phyloP scores from a whole-genome alignment of 192 early-diverging fungal genomes.

The Coemansia sp. region DNA sequence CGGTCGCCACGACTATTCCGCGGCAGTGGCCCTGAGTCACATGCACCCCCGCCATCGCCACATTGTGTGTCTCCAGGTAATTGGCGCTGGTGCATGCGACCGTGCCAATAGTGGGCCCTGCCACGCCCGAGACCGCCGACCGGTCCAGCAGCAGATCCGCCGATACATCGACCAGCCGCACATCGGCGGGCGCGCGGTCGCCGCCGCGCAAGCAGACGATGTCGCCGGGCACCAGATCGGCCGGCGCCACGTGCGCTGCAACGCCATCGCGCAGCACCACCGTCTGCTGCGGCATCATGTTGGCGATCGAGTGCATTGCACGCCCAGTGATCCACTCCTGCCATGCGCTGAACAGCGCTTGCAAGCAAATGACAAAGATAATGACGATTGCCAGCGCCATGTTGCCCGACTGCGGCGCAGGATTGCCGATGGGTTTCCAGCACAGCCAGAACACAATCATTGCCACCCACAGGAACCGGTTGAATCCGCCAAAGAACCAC shows the following conservation, averaged over 20 bases:
- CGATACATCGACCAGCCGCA: constrained; percentile 63
- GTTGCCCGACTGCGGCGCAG: constrained; percentile 55
- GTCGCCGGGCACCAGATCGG: constrained; percentile 72
- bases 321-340: constrained; percentile 67
- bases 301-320: constrained; percentile 71
- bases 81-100: constrained; percentile 67
- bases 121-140: constrained; percentile 75
- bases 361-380: constrained; percentile 64
- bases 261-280: constrained; percentile 70
- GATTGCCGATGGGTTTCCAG: constrained; percentile 62
- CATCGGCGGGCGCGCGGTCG: constrained; percentile 76
- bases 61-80: constrained; percentile 76
- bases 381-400: constrained; percentile 62
- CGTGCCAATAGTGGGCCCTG: constrained; percentile 63
- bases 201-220: constrained; percentile 66
- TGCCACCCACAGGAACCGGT: constrained; percentile 66
- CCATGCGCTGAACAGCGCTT: constrained; percentile 67
- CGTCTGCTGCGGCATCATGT: constrained; percentile 65
- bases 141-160: constrained; percentile 76
- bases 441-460: constrained; percentile 64
- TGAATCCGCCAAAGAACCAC: constrained; percentile 70
- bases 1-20: constrained; percentile 76
- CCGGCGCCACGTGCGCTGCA: constrained; percentile 50
- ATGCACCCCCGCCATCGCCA: constrained; percentile 73
- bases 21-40: constrained; percentile 70